phyloP scores from a whole-genome alignment of 228 moss, liverwort and hornwort genomes.

The Sphagnum magellanicum region DNA sequence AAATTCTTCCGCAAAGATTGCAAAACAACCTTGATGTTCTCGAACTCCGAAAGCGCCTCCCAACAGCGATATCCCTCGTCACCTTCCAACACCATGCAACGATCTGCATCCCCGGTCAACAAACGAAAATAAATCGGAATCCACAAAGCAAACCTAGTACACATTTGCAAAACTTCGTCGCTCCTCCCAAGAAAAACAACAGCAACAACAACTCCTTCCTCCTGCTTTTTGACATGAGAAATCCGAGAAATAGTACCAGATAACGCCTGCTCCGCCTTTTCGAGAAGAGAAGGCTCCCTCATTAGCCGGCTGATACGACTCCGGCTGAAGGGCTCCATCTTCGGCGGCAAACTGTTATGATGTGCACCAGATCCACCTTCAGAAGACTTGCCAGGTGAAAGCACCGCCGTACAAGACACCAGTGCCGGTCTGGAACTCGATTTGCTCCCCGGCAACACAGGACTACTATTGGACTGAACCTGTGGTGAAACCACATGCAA shows the following conservation, averaged over 20 bases:
- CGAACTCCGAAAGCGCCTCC: slow-evolving; percentile 90
- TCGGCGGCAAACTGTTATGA: slow-evolving; percentile 8
- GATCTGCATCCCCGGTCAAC: slow-evolving; percentile 33
- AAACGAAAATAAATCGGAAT: too few relatives aligned
- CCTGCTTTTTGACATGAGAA: too few relatives aligned
- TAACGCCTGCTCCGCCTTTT: slow-evolving; percentile 75
- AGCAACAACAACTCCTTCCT: too few relatives aligned
- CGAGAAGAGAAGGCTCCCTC: slow-evolving; percentile 63
- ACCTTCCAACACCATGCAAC: slow-evolving; percentile 68
- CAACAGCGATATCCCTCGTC: slow-evolving; percentile 79
- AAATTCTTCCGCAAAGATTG: not conserved
- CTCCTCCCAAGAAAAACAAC: too few relatives aligned
- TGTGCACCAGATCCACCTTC: not conserved
- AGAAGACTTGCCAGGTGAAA: too few relatives aligned
- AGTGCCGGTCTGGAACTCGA: not conserved
- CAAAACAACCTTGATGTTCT: slow-evolving; percentile 55
- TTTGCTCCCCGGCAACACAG: not conserved
- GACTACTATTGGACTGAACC: slow-evolving; percentile 5
- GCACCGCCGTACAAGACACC: too few relatives aligned
- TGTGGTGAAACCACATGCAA: slow-evolving; percentile 5
- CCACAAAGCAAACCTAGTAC: too few relatives aligned
- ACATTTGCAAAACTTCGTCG: too few relatives aligned
- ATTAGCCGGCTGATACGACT: slow-evolving; percentile 79
- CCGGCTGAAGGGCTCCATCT: slow-evolving; percentile 74
- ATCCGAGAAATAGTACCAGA: slow-evolving; percentile 24